Evolutionary conservation across 495 filamentous ascomycete species (phyloP).

Genomic region (Neurospora sp.): DNA sequence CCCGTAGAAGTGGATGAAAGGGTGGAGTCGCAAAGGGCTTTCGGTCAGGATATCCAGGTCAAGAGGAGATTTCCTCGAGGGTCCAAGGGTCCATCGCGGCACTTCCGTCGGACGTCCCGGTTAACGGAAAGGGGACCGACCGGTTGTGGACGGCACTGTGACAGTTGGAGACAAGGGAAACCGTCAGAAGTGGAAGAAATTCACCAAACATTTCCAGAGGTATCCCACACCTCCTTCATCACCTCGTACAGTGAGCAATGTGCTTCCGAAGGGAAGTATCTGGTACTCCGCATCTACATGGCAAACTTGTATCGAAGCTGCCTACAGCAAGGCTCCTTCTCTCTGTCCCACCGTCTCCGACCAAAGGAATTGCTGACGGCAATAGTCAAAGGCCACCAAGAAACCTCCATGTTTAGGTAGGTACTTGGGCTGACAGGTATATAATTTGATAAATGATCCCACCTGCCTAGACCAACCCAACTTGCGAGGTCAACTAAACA

Average conservation of each 20-base stretch:
- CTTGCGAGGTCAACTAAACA: neutral
- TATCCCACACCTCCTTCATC: neutral
- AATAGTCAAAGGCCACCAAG: neutral
- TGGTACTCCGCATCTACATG: neutral
- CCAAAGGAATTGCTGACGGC: neutral
- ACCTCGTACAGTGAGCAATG: neutral
- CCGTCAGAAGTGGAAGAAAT: neutral
- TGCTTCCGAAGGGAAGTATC: neutral
- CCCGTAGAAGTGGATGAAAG: neutral
- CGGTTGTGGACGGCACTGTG: neutral
- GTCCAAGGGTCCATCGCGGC: neutral
- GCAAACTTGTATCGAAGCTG: neutral
- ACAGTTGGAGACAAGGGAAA: neutral
- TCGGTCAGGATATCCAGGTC: neutral
- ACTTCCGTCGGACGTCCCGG: neutral
- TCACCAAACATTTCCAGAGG: neutral
- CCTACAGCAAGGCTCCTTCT: neutral
- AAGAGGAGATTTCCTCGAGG: neutral
- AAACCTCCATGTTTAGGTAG: neutral
- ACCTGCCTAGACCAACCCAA: neutral
- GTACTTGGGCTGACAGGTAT: neutral
- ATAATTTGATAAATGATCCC: neutral
- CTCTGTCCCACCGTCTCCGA: neutral
- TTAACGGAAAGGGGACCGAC: neutral
- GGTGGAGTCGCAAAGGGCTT: neutral